A percentile compares a stretch with the other conserved stretches of the same genome.
Evolutionary conservation across 257 asterid species (phyloP).

Genomic region (Lavandula angustifolia): DNA sequence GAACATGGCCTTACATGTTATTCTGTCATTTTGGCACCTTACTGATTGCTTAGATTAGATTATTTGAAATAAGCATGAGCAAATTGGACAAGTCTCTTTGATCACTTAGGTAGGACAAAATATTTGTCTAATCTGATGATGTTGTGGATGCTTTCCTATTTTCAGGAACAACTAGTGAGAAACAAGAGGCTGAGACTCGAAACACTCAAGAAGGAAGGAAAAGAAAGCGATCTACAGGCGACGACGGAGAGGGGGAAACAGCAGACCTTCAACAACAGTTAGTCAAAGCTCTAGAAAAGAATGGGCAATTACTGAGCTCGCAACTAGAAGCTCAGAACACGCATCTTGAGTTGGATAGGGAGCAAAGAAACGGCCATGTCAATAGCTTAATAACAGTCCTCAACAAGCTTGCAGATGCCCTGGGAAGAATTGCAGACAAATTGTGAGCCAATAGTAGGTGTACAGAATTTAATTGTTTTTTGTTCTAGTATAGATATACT

Average conservation of each 20-base stretch:
- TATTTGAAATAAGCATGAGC: too few species aligned
- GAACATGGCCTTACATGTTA: not conserved
- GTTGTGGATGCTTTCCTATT: not conserved
- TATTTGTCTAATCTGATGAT: too few species aligned
- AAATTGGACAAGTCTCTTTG: not conserved
- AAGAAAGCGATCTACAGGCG: slow-evolving; percentile 51
- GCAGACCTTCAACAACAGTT: slow-evolving; percentile 47
- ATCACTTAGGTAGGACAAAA: too few species aligned
- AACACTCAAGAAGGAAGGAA: slow-evolving; percentile 55
- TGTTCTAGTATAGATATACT: slow-evolving; percentile 1
- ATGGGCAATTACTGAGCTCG: slow-evolving; percentile 64
- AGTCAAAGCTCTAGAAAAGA: slow-evolving; percentile 65
- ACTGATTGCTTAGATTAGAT: not conserved
- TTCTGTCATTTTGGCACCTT: not conserved
- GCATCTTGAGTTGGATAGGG: slow-evolving; percentile 63
- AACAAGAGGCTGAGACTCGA: slow-evolving; percentile 48
- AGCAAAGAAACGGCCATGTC: slow-evolving; percentile 69
- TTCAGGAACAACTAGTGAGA: slow-evolving; percentile 62
- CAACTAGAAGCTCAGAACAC: slow-evolving; percentile 73
- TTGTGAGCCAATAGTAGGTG: slow-evolving; percentile 46
- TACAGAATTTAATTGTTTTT: slow-evolving; percentile 39
- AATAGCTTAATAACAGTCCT: slow-evolving; percentile 66
- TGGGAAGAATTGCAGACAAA: slow-evolving; percentile 88
- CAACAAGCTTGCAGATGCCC: slow-evolving; percentile 72
- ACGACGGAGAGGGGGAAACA: slow-evolving; percentile 51